phyloP scores from a whole-genome alignment of 2,329 filamentous ascomycete genomes.

The Calonectria naviculata region DNA sequence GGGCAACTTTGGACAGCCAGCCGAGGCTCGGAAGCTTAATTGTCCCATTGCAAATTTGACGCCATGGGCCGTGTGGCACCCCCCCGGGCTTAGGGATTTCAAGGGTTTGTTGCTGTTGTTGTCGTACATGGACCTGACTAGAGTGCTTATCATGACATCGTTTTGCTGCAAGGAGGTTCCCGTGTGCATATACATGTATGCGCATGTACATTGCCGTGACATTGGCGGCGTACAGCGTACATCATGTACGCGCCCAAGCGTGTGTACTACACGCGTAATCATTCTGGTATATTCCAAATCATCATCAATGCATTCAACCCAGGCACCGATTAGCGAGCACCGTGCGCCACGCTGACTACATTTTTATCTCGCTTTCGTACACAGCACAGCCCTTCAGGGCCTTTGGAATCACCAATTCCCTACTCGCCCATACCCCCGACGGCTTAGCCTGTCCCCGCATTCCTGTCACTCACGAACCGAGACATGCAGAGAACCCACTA shows the following conservation, averaged over 20 bases:
- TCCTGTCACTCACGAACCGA: not conserved
- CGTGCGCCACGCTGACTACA: not conserved
- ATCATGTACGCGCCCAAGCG: not conserved
- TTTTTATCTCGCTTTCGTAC: not conserved
- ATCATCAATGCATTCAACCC: not conserved
- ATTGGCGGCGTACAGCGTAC: too few relatives aligned
- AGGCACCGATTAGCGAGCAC: not conserved
- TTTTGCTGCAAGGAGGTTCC: too few relatives aligned
- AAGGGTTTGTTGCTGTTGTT: not conserved
- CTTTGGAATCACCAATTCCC: not conserved
- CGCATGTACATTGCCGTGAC: too few relatives aligned
- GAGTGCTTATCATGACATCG: not conserved
- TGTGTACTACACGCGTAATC: not conserved
- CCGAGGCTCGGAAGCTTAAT: constrained; percentile 17
- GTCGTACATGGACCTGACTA: not conserved
- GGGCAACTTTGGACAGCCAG: not conserved
- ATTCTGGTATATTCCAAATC: not conserved
- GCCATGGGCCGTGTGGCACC: not conserved
- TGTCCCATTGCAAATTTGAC: constrained; percentile 4
- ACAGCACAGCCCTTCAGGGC: not conserved
- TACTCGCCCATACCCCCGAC: not conserved
- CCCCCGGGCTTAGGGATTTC: not conserved
- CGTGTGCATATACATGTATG: too few relatives aligned
- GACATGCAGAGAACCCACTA: too few relatives aligned
- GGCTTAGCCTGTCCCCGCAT: not conserved